Base-by-base conservation (phyloP, 2,329 filamentous ascomycete species). In the Onygenales sp. region DNA sequence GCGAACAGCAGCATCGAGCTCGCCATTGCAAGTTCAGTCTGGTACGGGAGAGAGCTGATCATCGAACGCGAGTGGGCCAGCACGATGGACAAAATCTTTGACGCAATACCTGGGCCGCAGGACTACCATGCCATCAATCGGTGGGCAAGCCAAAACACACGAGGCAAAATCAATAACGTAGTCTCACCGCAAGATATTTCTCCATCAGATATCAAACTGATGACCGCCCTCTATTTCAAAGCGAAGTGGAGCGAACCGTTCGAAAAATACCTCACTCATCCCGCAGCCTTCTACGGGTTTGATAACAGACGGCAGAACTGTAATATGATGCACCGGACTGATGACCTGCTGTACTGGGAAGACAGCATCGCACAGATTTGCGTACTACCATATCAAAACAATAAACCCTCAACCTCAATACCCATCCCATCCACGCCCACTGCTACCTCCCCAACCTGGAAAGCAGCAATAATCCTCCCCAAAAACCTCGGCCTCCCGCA, bases 391-490 rank as follows among this genome's bases (percentile, higher is more conserved):
- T 54, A 54, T 42, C 39, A 13, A 13, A 51, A 47, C 17, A 39
- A 21, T 38, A 48, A 31, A n/a, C 3, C 9, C 9, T 10, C 14
- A 17, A 13, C 21, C 9, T 9, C 46, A n/a, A 21, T 17, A 10
- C 46, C 46, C 2, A 38, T 39, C 14, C 35, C n/a, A 14, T 36
- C 43, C 6, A 10, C n/a, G 1, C 27, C 43, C 1, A 3, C 21
- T 17, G 13, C n/a, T 2, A 11, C 11, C 38, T 33, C 8, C 5
- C 53, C 48, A 14, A 14, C 21, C 10, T 54, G 53, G 53, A 51
- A 54, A 11, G 53, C 53, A 41, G 53, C 48, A 31, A 46, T 54
- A 31, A 54, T 54, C 38, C 53, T 54, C 21, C 53, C 53, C 21
- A 54, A 51, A 46, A 17, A 5, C 7, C 41, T 9, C 10, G 47